These are phyloP conservation scores for Lactifluus volemus DNA, from an alignment of 768 basidiomycete genomes.

Conservation along the genomic window DNA sequence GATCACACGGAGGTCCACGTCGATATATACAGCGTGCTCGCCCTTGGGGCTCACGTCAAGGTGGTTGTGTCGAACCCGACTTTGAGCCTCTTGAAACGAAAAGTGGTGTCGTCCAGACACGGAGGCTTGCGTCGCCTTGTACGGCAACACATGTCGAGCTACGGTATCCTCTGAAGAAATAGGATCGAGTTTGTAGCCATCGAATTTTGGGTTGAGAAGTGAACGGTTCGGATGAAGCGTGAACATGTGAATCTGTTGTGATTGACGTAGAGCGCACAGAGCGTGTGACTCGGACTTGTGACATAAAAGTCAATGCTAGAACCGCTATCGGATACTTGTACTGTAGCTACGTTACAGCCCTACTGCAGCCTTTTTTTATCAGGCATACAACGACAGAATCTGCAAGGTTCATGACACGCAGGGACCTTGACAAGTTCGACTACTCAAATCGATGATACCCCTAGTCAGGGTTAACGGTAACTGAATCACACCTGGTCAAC, in stretches of 20 bases:
- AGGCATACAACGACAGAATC: too few relatives aligned
- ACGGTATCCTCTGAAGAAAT: slow-evolving; percentile 51
- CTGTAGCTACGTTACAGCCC: too few relatives aligned
- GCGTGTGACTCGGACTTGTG: too few relatives aligned
- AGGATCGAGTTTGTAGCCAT: slow-evolving; percentile 69
- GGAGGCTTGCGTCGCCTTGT: slow-evolving; percentile 43
- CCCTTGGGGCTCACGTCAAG: slow-evolving; percentile 42
- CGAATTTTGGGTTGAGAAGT: slow-evolving; percentile 75
- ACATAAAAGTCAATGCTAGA: too few relatives aligned
- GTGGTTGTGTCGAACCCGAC: slow-evolving; percentile 80
- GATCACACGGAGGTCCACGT: slow-evolving; percentile 52
- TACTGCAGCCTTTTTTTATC: too few relatives aligned
- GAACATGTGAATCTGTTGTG: slow-evolving; percentile 3
- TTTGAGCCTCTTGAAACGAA: slow-evolving; percentile 75
- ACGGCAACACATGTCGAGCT: slow-evolving; percentile 39
- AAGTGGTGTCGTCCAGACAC: slow-evolving; percentile 52
- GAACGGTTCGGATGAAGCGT: slow-evolving; percentile 28
- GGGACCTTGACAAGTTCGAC: too few relatives aligned
- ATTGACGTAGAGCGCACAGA: too few relatives aligned
- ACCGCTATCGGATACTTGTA: too few relatives aligned
- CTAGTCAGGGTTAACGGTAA: too few relatives aligned
- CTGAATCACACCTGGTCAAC: not conserved
- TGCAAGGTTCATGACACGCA: too few relatives aligned
- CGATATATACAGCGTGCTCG: slow-evolving; percentile 55
- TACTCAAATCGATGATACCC: too few relatives aligned